Percentiles rank a stretch among this genome's conserved stretches.
Evolutionary conservation across 2,329 filamentous ascomycete species (phyloP).

Genomic region (Fusarium guadeloupense): DNA sequence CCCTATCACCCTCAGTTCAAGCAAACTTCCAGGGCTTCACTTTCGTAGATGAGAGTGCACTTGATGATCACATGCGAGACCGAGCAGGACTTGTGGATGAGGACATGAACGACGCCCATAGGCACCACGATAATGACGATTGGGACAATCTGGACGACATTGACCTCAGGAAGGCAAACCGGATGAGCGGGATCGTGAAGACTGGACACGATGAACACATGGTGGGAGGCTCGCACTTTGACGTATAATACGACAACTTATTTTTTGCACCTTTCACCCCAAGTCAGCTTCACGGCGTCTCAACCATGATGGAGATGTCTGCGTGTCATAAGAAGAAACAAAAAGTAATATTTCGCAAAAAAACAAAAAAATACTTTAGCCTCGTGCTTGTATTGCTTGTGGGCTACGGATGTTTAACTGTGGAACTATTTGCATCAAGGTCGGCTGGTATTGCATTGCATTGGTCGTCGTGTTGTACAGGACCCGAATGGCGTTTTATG

Average conservation of each 20-base stretch:
- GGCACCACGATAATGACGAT: constrained; percentile 54
- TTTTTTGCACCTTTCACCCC: constrained; percentile 26
- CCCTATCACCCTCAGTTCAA: constrained; percentile 93
- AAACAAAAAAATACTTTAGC: constrained; percentile 21
- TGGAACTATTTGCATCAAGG: constrained; percentile 49
- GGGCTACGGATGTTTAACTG: constrained; percentile 44
- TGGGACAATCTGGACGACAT: constrained; percentile 68
- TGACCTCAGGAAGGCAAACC: constrained; percentile 61
- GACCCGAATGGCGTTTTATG: constrained; percentile 44
- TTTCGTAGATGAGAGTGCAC: constrained; percentile 96
- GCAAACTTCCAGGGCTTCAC: constrained; percentile 99
- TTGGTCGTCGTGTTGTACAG: constrained; percentile 41
- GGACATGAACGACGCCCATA: constrained; percentile 66
- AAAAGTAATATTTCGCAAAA: constrained; percentile 46
- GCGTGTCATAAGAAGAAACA: constrained; percentile 40
- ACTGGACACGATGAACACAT: constrained; percentile 70
- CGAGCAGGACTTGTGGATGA: constrained; percentile 61
- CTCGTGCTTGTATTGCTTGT: constrained; percentile 26
- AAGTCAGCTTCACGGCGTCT: constrained; percentile 38
- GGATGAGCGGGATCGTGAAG: constrained; percentile 72
- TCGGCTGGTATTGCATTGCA: constrained; percentile 45
- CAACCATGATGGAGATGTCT: constrained; percentile 39
- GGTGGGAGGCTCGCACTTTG: constrained; percentile 70
- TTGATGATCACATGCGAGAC: constrained; percentile 83
- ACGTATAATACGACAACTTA: constrained; percentile 58